Conservation (phyloP, 2,329 filamentous ascomycete genomes). For the Hymenoscyphus occultus region DNA sequence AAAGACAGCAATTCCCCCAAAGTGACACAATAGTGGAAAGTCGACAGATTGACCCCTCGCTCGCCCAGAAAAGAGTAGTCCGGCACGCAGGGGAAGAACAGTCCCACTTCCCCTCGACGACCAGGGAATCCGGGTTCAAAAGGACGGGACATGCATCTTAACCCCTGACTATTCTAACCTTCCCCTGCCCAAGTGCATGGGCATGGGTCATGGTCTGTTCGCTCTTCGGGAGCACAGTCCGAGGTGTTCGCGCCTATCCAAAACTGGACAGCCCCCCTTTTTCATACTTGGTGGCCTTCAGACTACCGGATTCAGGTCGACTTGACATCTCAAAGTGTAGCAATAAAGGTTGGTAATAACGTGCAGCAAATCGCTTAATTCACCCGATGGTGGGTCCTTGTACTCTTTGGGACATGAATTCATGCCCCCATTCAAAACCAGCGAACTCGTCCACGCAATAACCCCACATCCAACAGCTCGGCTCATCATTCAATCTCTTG, state of each 20-base stretch:
- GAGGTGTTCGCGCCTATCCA: background rate
- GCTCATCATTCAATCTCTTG: background rate
- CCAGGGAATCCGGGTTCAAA: background rate
- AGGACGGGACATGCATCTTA: conserved; percentile 1
- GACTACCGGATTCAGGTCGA: background rate
- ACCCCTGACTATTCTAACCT: background rate
- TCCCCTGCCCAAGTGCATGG: conserved; percentile 4
- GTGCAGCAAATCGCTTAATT: background rate
- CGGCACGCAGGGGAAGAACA: background rate
- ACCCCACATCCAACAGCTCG: conserved; percentile 1
- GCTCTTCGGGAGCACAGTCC: background rate
- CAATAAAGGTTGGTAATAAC: background rate
- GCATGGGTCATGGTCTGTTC: conserved; percentile 5
- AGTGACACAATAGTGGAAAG: conserved; percentile 2
- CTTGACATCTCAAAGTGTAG: background rate
- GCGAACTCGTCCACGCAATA: background rate
- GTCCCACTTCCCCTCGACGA: background rate
- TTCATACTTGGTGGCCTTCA: background rate
- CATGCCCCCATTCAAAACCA: background rate
- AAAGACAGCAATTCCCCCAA: background rate
- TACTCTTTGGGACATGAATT: conserved; percentile 1
- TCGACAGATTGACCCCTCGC: conserved; percentile 3
- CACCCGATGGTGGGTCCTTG: background rate
- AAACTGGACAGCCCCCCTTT: background rate
- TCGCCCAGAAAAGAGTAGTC: background rate